Conservation (phyloP, 2,329 filamentous ascomycete genomes). For the Tolypocladium tundrense region DNA sequence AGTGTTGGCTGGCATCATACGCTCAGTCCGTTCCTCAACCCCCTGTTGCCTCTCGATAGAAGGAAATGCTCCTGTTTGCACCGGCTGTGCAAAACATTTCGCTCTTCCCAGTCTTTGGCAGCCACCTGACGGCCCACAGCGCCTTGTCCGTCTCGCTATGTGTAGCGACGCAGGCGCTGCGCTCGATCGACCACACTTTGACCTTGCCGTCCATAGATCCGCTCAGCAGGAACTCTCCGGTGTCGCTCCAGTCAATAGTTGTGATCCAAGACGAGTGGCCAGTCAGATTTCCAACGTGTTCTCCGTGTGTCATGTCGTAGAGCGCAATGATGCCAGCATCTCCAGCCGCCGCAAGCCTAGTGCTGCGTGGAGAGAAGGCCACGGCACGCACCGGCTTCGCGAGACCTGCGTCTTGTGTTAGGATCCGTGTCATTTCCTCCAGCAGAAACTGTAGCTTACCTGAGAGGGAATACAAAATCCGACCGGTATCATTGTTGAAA, state of each 20-base stretch:
- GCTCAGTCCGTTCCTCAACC: constrained; percentile 24
- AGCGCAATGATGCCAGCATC: constrained; percentile 82
- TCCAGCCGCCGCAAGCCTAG: constrained; percentile 77
- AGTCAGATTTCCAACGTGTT: constrained; percentile 77
- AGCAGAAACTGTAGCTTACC: constrained; percentile 36
- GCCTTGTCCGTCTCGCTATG: constrained; percentile 83
- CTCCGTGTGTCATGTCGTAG: constrained; percentile 85
- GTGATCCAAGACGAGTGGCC: constrained; percentile 84
- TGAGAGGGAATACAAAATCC: constrained; percentile 75
- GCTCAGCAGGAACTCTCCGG: constrained; percentile 82
- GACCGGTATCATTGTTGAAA: constrained; percentile 84
- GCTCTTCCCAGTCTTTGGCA: constrained; percentile 59
- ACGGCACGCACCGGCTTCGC: constrained; percentile 79
- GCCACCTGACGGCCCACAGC: constrained; percentile 76
- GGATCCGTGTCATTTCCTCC: neutral
- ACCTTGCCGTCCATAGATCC: constrained; percentile 87
- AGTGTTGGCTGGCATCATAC: neutral
- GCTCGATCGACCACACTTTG: constrained; percentile 90
- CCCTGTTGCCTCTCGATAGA: constrained; percentile 78
- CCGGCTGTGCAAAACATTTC: constrained; percentile 73
- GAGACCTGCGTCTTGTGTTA: constrained; percentile 44
- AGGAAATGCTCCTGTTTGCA: constrained; percentile 63
- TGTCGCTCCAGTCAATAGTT: constrained; percentile 84
- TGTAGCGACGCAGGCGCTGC: constrained; percentile 76
- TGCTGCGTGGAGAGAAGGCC: constrained; percentile 78